phyloP scores from a whole-genome alignment of 148 eudicot genomes.

The Vaccinium darrowii region DNA sequence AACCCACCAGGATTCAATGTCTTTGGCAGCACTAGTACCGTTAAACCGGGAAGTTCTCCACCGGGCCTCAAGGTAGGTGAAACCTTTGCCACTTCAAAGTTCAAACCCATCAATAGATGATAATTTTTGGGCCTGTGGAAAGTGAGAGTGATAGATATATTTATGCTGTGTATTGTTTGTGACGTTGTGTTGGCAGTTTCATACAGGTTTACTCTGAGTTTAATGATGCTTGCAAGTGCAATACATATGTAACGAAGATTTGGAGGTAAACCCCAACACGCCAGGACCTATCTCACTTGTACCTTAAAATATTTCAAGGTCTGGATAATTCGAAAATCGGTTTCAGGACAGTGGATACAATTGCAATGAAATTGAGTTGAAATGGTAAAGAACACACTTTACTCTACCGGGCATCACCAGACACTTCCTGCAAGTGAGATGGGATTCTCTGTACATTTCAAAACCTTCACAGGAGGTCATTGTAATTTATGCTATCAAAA shows the following conservation, averaged over 20 bases:
- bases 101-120: background rate
- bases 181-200: background rate
- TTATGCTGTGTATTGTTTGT: background rate
- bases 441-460: background rate
- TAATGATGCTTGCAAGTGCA: background rate
- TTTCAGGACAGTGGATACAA: background rate
- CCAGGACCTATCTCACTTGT: too few relatives aligned
- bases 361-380: background rate
- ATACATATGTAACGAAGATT: background rate
- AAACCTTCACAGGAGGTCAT: background rate
- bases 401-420: background rate
- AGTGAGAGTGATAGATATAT: background rate
- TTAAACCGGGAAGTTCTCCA: conserved; percentile 9
- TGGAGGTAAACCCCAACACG: background rate
- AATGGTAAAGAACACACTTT: background rate
- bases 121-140: background rate
- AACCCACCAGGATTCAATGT: conserved; percentile 20
- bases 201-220: background rate
- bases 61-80: conserved; percentile 10
- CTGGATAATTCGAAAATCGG: too few relatives aligned
- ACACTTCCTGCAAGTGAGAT: background rate
- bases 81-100: background rate
- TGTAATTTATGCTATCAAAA: background rate
- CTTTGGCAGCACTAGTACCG: background rate
- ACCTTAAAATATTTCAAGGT: too few relatives aligned